Evolutionary conservation across 345 rosid genomes (phyloP).

Genomic region (Eutrema yunnanense): DNA sequence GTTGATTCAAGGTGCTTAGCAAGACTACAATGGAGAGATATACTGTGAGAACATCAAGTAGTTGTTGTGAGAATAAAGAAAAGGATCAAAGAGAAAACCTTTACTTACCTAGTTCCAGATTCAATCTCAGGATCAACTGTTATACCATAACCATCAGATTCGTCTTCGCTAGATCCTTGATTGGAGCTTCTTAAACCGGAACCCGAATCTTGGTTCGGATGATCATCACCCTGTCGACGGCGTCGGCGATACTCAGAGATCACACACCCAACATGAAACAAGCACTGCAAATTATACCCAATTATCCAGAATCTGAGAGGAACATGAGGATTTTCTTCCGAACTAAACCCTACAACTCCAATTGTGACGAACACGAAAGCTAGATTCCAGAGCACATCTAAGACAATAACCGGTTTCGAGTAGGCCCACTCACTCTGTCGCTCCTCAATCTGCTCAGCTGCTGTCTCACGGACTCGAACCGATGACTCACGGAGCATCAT

Average conservation of each 20-base stretch:
- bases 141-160: conserved; percentile 10
- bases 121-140: conserved; percentile 28
- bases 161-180: conserved; percentile 21
- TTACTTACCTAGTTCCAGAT: conserved; percentile 41
- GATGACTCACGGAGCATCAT: conserved; percentile 82
- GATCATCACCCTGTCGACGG: neutral
- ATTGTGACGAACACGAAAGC: conserved; percentile 44
- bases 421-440: conserved; percentile 71
- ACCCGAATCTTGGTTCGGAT: neutral
- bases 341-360: conserved; percentile 41
- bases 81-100: neutral
- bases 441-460: conserved; percentile 87
- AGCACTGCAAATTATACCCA: conserved; percentile 67
- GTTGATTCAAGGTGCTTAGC: conserved; percentile 54
- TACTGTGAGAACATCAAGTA: neutral
- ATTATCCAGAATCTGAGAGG: conserved; percentile 69
- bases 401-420: conserved; percentile 56
- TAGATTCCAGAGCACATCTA: conserved; percentile 68
- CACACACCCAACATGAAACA: conserved; percentile 59
- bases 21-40: neutral
- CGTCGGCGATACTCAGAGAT: conserved; percentile 44
- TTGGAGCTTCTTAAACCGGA: conserved; percentile 6
- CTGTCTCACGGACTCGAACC: conserved; percentile 66
- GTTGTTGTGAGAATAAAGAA: neutral
- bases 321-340: conserved; percentile 42